Base-by-base conservation (phyloP, 495 filamentous ascomycete species). In the Corynascus novoguineensis region DNA sequence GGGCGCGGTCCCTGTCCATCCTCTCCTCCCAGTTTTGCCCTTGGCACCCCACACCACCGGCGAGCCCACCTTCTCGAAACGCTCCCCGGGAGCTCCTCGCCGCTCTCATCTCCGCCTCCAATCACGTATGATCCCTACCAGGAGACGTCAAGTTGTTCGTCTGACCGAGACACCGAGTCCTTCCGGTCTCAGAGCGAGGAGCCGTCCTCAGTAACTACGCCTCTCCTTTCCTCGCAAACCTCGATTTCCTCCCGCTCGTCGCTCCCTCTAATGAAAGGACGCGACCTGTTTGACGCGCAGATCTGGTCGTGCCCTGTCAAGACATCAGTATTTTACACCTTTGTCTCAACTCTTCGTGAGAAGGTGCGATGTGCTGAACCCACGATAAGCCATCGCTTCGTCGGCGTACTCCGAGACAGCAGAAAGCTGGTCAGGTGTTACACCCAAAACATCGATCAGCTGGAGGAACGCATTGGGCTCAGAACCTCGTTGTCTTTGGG, bases 361-460 rank as follows among this genome's bases (percentile, higher is more conserved):
- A 81, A 80, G 32, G 77, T 86, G 19, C 79, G 76, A 34, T 68
- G 71, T n/a, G 81, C 82, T 0, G 78, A 80, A 31, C 75, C 78
- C 0, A 82, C 83, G 2, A 67, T 59, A 28, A 76, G 72, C 14
- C 84, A 87, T 64, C 79, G 75, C 37, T 87, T 87, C 60, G 79
- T 87, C 42, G 75, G 78, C 29, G 76, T 78, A 9, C 73, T 87
- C 11, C 74, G 83, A 14, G 83, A 87, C 64, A 75, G 75, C 34
- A 77, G 82, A 3, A 83, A 83, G 42, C 68, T 87, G 22, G 79
- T 86, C 15, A 68, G 84, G 31, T 85, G 83, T 50, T 87, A 87
- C 60, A 87, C 84, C 0, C 85, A 88, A 60, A 88, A 88, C 49
- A 88, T 88, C 28, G 85, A 88, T 56, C 80, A 80, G 55, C 73